Conservation (phyloP, 139 green algal genomes). For the Chara braunii region DNA sequence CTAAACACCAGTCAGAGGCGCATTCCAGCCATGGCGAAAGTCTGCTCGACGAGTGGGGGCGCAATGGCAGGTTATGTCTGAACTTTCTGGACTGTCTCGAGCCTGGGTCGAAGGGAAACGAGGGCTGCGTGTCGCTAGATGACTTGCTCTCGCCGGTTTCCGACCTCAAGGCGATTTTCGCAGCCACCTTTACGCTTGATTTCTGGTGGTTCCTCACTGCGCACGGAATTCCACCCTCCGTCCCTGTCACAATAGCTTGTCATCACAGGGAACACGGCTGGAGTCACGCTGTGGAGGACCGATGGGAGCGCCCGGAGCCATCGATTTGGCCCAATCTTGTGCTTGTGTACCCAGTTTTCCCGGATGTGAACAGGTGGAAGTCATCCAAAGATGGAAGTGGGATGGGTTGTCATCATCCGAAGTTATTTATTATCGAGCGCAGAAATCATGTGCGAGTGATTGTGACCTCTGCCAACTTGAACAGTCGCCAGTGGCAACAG, state of each 20-base stretch:
- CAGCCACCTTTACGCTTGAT: constrained; percentile 11
- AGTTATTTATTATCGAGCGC: constrained; percentile 5
- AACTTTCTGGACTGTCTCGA: too few species aligned
- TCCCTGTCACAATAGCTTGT: not conserved
- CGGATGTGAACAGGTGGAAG: not conserved
- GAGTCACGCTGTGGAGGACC: not conserved
- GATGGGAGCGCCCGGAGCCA: not conserved
- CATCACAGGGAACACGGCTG: constrained; percentile 7
- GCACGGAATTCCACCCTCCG: not conserved
- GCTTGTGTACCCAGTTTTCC: not conserved
- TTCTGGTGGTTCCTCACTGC: not conserved
- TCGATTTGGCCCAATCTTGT: not conserved
- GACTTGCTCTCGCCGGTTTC: not conserved
- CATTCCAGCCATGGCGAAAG: too few species aligned
- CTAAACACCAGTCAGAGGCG: too few species aligned
- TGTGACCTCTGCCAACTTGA: constrained; percentile 17
- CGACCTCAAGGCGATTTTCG: not conserved
- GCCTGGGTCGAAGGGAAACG: not conserved
- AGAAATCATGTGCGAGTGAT: not conserved
- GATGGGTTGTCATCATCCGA: constrained; percentile 20
- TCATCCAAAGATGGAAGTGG: not conserved
- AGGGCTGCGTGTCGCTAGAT: not conserved
- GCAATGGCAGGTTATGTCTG: too few species aligned
- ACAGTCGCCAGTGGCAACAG: constrained; percentile 6
- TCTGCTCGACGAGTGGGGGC: too few species aligned